Evolutionary conservation across 257 asterid genomes (phyloP).

Genomic region (Apocynum venetum): DNA sequence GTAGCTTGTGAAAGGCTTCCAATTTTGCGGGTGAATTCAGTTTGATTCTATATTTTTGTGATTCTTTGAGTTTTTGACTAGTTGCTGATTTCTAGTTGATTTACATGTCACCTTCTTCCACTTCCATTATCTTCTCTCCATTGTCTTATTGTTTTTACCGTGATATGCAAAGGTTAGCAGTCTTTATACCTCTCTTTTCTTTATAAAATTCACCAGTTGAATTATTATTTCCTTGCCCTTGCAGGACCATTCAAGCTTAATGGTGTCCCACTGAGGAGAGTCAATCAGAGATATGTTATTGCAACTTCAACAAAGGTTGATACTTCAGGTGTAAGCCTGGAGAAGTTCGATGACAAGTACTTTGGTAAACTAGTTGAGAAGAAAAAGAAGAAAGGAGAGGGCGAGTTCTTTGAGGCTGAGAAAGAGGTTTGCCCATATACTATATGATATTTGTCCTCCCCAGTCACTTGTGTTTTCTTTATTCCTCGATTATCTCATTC

Average conservation of each 20-base stretch:
- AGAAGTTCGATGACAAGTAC: conserved; percentile 33
- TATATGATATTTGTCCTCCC: background rate
- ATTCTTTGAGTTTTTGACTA: background rate
- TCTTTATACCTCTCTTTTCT: background rate
- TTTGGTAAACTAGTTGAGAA: conserved; percentile 29
- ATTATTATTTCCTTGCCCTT: background rate
- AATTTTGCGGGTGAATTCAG: background rate
- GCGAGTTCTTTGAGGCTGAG: conserved; percentile 35
- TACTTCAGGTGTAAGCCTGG: conserved; percentile 21
- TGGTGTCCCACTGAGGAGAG: conserved; percentile 37
- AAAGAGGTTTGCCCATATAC: conserved; percentile 23
- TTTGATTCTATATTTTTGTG: background rate
- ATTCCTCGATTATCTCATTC: background rate
- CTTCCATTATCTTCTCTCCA: background rate
- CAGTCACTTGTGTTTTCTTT: background rate
- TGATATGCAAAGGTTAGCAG: background rate
- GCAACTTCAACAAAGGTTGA: conserved; percentile 34
- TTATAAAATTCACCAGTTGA: background rate
- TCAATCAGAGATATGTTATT: conserved; percentile 28
- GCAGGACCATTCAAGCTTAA: conserved; percentile 33
- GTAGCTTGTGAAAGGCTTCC: background rate
- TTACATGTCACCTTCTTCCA: background rate
- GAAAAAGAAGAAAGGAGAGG: conserved; percentile 26
- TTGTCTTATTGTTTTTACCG: too few relatives aligned
- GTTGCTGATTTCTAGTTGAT: background rate